phyloP scores from a whole-genome alignment of 2,329 filamentous ascomycete genomes.

The Akanthomyces muscarius region DNA sequence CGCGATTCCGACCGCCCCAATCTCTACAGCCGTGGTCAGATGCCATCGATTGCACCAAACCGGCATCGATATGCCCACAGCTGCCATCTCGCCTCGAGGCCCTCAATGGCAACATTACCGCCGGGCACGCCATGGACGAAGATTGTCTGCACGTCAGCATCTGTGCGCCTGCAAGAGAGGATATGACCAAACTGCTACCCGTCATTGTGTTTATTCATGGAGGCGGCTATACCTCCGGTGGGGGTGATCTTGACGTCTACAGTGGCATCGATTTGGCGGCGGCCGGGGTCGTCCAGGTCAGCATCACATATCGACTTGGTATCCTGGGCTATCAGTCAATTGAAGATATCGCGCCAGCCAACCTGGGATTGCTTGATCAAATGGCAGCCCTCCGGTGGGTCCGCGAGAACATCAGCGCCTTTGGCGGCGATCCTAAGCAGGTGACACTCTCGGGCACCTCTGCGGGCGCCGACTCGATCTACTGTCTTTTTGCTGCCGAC shows the following conservation, averaged over 20 bases:
- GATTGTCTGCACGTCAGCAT: constrained; percentile 21
- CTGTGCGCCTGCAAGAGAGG: constrained; percentile 6
- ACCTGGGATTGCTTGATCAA: constrained; percentile 59
- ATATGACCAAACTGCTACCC: constrained; percentile 16
- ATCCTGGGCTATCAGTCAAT: constrained; percentile 36
- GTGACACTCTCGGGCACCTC: constrained; percentile 62
- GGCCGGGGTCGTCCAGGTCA: constrained; percentile 25
- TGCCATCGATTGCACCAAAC: constrained; percentile 17
- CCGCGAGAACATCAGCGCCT: constrained; percentile 57
- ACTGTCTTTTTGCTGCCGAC: constrained; percentile 18
- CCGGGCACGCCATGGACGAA: constrained; percentile 16
- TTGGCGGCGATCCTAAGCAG: constrained; percentile 60
- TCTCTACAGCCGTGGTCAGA: constrained; percentile 12
- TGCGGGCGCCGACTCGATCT: constrained; percentile 50
- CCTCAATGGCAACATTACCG: constrained; percentile 17
- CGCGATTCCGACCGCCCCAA: constrained; percentile 19
- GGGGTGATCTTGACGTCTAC: constrained; percentile 18
- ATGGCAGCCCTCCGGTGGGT: constrained; percentile 58
- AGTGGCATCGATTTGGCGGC: constrained; percentile 12
- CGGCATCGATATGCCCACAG: constrained; percentile 21
- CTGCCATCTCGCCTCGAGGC: constrained; percentile 17
- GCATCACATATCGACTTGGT: constrained; percentile 32
- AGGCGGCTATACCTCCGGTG: constrained; percentile 22
- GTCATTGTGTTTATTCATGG: constrained; percentile 29
- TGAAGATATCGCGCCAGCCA: constrained; percentile 30